Conservation (phyloP, 1,139 yeast genomes). For the Arxiozyma bovina region DNA sequence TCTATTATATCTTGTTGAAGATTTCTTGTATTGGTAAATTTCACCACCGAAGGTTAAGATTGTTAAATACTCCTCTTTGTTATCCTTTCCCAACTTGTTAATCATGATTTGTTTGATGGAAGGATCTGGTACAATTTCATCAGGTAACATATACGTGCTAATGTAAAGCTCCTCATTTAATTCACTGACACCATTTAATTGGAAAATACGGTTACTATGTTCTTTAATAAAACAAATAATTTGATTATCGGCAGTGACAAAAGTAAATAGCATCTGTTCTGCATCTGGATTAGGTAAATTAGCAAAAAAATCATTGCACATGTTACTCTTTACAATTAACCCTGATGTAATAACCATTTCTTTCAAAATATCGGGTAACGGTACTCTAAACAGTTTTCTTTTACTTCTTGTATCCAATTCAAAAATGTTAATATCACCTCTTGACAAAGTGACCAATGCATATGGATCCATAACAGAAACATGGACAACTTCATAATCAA, state of each 20-base stretch:
- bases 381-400: conserved; percentile 30
- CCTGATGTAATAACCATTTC: conserved; percentile 65
- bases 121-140: conserved; percentile 60
- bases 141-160: conserved; percentile 49
- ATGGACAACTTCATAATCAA: conserved; percentile 46
- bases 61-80: conserved; percentile 51
- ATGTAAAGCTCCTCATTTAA: conserved; percentile 47
- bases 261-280: conserved; percentile 48
- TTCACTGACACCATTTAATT: conserved; percentile 51
- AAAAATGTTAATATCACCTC: conserved; percentile 48
- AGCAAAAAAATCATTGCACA: conserved; percentile 32
- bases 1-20: conserved; percentile 37
- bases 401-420: conserved; percentile 34
- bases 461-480: conserved; percentile 51
- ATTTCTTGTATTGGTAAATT: conserved; percentile 55
- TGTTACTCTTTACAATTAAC: conserved; percentile 41
- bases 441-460: conserved; percentile 46
- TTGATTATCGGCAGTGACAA: conserved; percentile 72
- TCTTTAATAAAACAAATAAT: conserved; percentile 54
- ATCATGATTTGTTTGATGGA: conserved; percentile 63
- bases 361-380: conserved; percentile 42
- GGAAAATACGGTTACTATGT: conserved; percentile 60
- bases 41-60: conserved; percentile 77
- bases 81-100: conserved; percentile 54
- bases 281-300: conserved; percentile 20